Conservation (phyloP, 495 filamentous ascomycete species). For the Penicillium steckii region DNA sequence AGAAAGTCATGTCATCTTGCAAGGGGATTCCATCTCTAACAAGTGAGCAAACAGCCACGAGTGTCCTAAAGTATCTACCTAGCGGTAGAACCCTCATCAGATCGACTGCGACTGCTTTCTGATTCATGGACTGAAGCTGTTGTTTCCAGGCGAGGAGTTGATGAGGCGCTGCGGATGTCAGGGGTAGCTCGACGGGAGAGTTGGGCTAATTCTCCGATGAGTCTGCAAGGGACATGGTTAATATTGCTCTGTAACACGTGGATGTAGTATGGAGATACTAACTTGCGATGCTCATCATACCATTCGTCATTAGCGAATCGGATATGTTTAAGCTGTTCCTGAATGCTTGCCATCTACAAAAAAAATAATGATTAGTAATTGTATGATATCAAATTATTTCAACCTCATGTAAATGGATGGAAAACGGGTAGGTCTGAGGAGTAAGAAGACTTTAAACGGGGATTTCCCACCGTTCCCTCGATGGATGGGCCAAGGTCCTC, state of each 20-base stretch:
- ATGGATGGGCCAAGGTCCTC: slow-evolving; percentile 54
- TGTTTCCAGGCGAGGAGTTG: slow-evolving; percentile 32
- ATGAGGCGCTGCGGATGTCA: slow-evolving; percentile 31
- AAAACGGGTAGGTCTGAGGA: slow-evolving; percentile 35
- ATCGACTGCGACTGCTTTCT: slow-evolving; percentile 14
- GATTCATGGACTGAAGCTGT: slow-evolving; percentile 19
- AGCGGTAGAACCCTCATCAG: slow-evolving; percentile 10
- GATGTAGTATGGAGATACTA: slow-evolving; percentile 7
- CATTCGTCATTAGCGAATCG: slow-evolving; percentile 45
- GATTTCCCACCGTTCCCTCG: slow-evolving; percentile 54
- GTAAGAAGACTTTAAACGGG: slow-evolving; percentile 37
- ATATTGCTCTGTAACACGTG: neutral
- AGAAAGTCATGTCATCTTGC: slow-evolving; percentile 12
- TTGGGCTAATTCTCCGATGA: slow-evolving; percentile 43
- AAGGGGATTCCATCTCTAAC: neutral
- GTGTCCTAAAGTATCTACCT: slow-evolving; percentile 2
- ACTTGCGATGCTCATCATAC: slow-evolving; percentile 47
- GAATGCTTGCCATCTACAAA: slow-evolving; percentile 50
- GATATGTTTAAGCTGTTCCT: slow-evolving; percentile 53
- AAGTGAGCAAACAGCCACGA: neutral
- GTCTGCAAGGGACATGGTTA: slow-evolving; percentile 22
- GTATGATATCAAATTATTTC: slow-evolving; percentile 17
- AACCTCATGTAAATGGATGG: slow-evolving; percentile 35
- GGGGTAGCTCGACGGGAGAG: slow-evolving; percentile 37
- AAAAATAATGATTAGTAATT: slow-evolving; percentile 21